Evolutionary conservation across 768 basidiomycete genomes (phyloP), one percentile per base, ranked within the genome.

Genomic region (Rhizopogon vulgaris): DNA sequence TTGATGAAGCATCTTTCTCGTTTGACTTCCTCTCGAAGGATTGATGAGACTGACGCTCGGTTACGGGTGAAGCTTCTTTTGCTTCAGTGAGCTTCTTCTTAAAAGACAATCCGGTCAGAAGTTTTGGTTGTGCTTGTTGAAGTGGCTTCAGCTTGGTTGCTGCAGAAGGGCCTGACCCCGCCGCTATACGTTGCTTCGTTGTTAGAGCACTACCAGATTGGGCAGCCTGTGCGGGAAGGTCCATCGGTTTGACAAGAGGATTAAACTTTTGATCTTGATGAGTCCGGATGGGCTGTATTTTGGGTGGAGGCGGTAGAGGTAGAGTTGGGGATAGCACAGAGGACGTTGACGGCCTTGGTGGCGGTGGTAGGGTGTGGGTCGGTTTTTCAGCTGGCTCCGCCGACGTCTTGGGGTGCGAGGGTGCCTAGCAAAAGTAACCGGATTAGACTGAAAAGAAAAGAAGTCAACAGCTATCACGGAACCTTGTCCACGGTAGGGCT

Each of bases 171-270:
- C 76, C 73, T 15, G 45, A 46, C 9, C 67, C 69, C 39, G 72
- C 69, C 24, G 71, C 68, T 5, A 82, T 59, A 6, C 78, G 71
- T 48, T 78, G 74, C 58, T 82, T 82, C 1, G 78, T 82, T 34
- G 73, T 68, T 27, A 82, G 69, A 9, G 71, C 70, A 52, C 69
- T 73, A 32, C 65, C 66, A 40, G 56, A 57, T 38, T 56, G 65
- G 27, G 63, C 56, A 18, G 55, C 65, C 28, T 52, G 22, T 30
- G 63, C 41, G 1, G 65, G 52, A 32, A 68, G 36, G 48, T 41
- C 48, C 34, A 70, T 60, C 8, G 65, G 14, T 49, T 71, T 70
- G 3, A 72, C 70, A 25, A 67, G 52, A 39, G 71, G 70, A 41
- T 64, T 51, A 38, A 43, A 1, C 47, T 49, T 60, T 49, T 67